Percentiles rank a stretch among this genome's conserved stretches.
These are phyloP conservation scores for Ministeria vibrans DNA, from an alignment of 78 protist genomes.

Conservation along the genomic window DNA sequence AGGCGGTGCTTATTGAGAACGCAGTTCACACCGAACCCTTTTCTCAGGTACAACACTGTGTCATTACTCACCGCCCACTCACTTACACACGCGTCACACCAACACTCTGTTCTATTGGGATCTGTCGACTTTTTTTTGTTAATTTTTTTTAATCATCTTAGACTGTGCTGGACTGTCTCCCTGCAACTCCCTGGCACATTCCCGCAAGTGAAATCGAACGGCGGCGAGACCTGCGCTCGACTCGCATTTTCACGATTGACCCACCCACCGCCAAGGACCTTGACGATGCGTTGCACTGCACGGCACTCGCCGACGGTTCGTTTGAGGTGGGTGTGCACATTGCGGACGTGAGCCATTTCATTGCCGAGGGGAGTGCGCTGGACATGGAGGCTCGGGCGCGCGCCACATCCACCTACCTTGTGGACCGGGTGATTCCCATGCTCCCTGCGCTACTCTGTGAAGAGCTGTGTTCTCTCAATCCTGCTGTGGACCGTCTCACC, in stretches of 20 bases:
- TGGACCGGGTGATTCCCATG: constrained; percentile 83
- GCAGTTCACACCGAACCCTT: neutral
- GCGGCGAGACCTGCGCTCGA: constrained; percentile 58
- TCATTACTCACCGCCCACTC: too few relatives aligned
- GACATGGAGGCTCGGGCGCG: constrained; percentile 67
- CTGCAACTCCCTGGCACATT: neutral
- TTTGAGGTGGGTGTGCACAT: constrained; percentile 84
- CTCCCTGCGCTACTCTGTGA: constrained; percentile 36
- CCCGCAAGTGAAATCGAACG: neutral
- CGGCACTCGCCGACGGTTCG: neutral
- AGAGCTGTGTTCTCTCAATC: constrained; percentile 73
- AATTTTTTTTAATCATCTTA: neutral
- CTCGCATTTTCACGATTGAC: constrained; percentile 77
- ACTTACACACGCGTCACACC: too few relatives aligned
- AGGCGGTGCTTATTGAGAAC: neutral
- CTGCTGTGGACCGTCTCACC: constrained; percentile 82
- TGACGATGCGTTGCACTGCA: constrained; percentile 82
- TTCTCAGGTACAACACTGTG: too few relatives aligned
- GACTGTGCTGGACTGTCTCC: too few relatives aligned
- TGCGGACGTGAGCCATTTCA: constrained; percentile 87
- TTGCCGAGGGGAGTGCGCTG: constrained; percentile 43
- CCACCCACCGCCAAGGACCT: constrained; percentile 87
- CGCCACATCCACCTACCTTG: constrained; percentile 78
- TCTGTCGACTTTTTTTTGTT: neutral
- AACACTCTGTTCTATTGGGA: too few relatives aligned